Evolutionary conservation across 768 basidiomycete species (phyloP), one percentile per base, ranked within the genome.

Genomic region (Podaxis mareebaensis): DNA sequence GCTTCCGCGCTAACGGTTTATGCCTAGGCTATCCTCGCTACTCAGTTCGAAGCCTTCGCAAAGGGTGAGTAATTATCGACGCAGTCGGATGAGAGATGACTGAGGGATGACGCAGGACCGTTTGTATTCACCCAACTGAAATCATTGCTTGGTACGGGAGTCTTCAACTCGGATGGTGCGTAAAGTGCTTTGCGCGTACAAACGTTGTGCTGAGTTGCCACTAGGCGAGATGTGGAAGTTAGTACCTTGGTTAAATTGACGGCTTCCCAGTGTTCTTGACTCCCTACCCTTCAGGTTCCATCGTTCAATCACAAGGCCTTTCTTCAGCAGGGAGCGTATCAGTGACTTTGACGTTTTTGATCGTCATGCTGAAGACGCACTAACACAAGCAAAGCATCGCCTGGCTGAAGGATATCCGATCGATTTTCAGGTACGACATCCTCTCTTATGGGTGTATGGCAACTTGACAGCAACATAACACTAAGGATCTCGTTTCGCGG

Each of bases 151-250:
- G 86, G 86, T 0, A 77, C 78, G 2, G 86, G 86, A 0, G 81
- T 88, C 0, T 88, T 88, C 74, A 85, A 84, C 66, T 80, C 83
- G 2, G 84, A 87, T 72, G 85, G 84, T 81, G 67, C 12, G 73
- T 64, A 6, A 48, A 33, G 63, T 61, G 40, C 40, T 38, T 30
- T 46, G 3, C 36, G 53, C 1, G 61, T 17, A 2, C 54, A 58
- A 13, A 36, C 13, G 33, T 8, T 46, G 36, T 40, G 17, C 36
- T 62, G 8, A 62, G 30, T 3, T 20, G 33, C 36, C 20, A 20
- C 10, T 48, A 85, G 85, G 85, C 26, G 83, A 86, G 0, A 79
- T 83, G 73, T 90, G 89, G 89, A 89, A 86, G 85, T 88, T 63
- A 64, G 80, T 70, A 36, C 1, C 40, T 30, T 26, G 42, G 8